Evolutionary conservation across 352 stramenopile species (phyloP).

Genomic region (Globisporangium spiculum): DNA sequence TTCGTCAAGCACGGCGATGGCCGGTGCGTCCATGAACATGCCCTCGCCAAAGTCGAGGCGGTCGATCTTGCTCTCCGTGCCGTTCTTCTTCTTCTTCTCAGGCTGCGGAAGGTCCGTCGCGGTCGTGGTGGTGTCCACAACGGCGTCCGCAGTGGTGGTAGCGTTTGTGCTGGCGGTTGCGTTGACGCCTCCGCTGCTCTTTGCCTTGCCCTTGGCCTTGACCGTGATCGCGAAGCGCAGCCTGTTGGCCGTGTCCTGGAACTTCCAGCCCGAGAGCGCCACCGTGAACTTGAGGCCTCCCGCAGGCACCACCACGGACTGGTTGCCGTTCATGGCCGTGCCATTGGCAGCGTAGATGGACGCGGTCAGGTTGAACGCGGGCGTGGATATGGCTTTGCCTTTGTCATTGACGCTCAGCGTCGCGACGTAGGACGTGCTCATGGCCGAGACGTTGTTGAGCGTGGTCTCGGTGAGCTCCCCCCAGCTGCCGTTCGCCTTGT

Average conservation of each 20-base stretch:
- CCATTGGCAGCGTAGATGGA: slow-evolving; percentile 30
- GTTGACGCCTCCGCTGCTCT: neutral
- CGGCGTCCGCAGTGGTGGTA: too few species aligned
- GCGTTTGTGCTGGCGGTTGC: too few species aligned
- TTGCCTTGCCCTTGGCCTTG: slow-evolving; percentile 23
- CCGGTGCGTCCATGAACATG: slow-evolving; percentile 8
- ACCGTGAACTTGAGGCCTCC: slow-evolving; percentile 46
- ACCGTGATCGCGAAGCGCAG: slow-evolving; percentile 31
- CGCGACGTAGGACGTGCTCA: too few species aligned
- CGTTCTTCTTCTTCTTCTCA: slow-evolving; percentile 19
- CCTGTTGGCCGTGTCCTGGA: slow-evolving; percentile 21
- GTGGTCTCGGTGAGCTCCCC: too few species aligned
- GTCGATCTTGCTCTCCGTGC: slow-evolving; percentile 19
- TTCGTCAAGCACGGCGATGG: too few species aligned
- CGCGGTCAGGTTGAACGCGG: slow-evolving; percentile 34
- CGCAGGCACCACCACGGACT: slow-evolving; percentile 29
- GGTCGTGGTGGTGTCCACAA: too few species aligned
- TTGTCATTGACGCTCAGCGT: too few species aligned
- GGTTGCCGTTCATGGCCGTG: slow-evolving; percentile 30
- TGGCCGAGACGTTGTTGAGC: too few species aligned
- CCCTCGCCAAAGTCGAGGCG: slow-evolving; percentile 30
- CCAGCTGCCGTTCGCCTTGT: too few species aligned
- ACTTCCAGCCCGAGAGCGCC: slow-evolving; percentile 31
- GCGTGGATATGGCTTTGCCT: too few species aligned
- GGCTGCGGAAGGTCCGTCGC: neutral